Base-by-base conservation (phyloP, 2,329 filamentous ascomycete genomes). In the Neonectria coccinea region DNA sequence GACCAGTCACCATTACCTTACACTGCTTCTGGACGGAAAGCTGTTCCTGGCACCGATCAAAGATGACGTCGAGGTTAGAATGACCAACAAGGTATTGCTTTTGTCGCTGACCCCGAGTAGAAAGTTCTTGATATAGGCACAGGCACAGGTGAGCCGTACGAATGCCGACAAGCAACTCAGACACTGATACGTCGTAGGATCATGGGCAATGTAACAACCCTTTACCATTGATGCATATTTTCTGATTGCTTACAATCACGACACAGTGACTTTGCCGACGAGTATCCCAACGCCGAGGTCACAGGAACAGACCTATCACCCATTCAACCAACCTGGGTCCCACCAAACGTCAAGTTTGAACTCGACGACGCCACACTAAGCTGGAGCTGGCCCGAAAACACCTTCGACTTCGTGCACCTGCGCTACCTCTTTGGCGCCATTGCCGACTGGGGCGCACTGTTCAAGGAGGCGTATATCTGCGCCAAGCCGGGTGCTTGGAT, bases 351-450 rank as follows among this genome's bases (percentile, higher is more conserved):
- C 9, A 27, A 44, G 12, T 55, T 55, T 12, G 44, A 47, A 25
- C 22, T 47, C 5, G 64, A 61, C 4, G 62, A 65, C 10, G 62
- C 64, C 6, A 56, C 42, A 2, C 12, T 55, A 1, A 10, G 16
- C 7, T 67, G 62, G 64, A 52, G 29, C 29, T 65, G 48, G 48
- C 48, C 53, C 2, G 53, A 62, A 9, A 36, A 64, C 11, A 36
- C 22, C 4, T 66, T 66, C 31, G 64, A 61, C 18, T 64, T 66
- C 42, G 39, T 65, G 7, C 65, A 67, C 27, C 27, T 65, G 3
- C 61, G 62, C 16, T 67, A 67, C 20, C 65, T 67, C 6, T 58
- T 67, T 10, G 65, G 62, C 11, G 53, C 56, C n/a, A 52, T 67
- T 12, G 14, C 36, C 5, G 54, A 67, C 39, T 67, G 65, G 65